Base-by-base conservation (phyloP, 306 rosid species). In the Vicia faba region DNA sequence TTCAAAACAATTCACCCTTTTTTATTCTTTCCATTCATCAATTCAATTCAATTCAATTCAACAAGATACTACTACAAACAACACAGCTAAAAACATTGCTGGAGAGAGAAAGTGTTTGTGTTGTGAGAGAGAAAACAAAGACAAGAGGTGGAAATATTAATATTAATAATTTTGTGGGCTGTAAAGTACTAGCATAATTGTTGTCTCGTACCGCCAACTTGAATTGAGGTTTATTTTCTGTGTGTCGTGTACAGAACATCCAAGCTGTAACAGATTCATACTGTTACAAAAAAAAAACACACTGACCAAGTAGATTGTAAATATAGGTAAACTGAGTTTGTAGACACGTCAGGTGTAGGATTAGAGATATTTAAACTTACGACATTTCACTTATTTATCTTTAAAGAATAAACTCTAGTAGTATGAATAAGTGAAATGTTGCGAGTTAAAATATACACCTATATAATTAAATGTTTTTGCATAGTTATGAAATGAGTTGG, bases 151-250 rank as follows among this genome's bases (percentile, higher is more conserved):
- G 35, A 35, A 62, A 53, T 13, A 29, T 26, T 29, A 53, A 51
- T 39, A 23, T 8, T 60, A 49, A 61, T 61, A 9, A 8, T 55
- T 79, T 79, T 75, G 96, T 87, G 84, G 91, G 96, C 86, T 87
- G 97, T 88, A 88, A 85, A 91, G 97, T 84, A 33, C 38, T 33
- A 73, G 92, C 71, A 87, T 79, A 85, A 72, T 73, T 64, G 86
- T 84, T 87, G 95, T 88, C 95, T 82, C 74, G 72, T 85, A 83
- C 84, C 68, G 86, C 96, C 96, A 82, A 89, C 83, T 87, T 87
- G 95, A 77, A 81, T 45, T 48, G 48, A 55, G 78, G 69, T 81
- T 69, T 86, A 70, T 69, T 57, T 75, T 54, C 20, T 77, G 66
- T 75, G 83, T 73, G 82, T 81, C 82, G 45, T 73, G 80, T 78